phyloP scores from a whole-genome alignment of 352 stramenopile species.

The Globisporangium ultimum region DNA sequence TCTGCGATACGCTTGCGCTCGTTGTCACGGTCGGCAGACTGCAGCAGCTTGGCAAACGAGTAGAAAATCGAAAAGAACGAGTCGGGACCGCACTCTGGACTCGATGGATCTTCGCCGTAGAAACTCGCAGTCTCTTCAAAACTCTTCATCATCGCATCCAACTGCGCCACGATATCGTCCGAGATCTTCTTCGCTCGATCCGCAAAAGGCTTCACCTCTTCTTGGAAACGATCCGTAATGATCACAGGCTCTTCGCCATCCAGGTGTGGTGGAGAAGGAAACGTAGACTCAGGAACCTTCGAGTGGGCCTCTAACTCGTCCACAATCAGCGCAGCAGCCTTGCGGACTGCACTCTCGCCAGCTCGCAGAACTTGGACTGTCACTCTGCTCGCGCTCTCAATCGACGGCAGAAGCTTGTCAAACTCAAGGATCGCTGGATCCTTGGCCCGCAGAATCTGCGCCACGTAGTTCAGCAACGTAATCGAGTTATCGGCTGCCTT shows the following conservation, averaged over 20 bases:
- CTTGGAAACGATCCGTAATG: slow-evolving; percentile 71
- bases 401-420: slow-evolving; percentile 64
- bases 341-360: slow-evolving; percentile 66
- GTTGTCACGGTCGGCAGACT: slow-evolving; percentile 79
- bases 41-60: slow-evolving; percentile 79
- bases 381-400: slow-evolving; percentile 75
- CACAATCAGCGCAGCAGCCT: slow-evolving; percentile 65
- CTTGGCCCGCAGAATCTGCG: slow-evolving; percentile 65
- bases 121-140: slow-evolving; percentile 70
- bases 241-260: slow-evolving; percentile 24
- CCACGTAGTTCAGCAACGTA: slow-evolving; percentile 79
- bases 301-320: slow-evolving; percentile 68
- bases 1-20: slow-evolving; percentile 82
- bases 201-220: slow-evolving; percentile 71
- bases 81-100: slow-evolving; percentile 64
- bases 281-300: slow-evolving; percentile 44
- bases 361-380: slow-evolving; percentile 77
- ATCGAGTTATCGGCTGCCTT: slow-evolving; percentile 83
- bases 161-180: slow-evolving; percentile 43
- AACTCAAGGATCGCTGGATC: slow-evolving; percentile 68
- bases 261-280: slow-evolving; percentile 22
- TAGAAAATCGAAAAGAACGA: slow-evolving; percentile 87
- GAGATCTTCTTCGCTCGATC: slow-evolving; percentile 62
- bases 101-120: slow-evolving; percentile 74
- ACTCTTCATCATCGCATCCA: slow-evolving; percentile 58